Evolutionary conservation across 2,329 filamentous ascomycete genomes (phyloP).

Genomic region (Mollisia scopiformis): DNA sequence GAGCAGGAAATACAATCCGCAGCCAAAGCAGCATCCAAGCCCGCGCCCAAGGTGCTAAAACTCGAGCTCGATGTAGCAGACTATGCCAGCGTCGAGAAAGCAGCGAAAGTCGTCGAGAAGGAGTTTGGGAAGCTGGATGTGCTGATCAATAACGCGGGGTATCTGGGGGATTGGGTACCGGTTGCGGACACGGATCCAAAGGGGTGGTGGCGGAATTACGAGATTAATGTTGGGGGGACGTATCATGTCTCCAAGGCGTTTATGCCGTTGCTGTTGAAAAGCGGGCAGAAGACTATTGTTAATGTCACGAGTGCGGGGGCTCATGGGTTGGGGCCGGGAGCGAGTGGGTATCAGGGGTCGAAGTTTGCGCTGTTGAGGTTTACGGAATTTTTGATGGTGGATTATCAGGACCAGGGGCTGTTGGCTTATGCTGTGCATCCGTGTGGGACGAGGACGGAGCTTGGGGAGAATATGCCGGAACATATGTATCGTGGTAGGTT

Average conservation of each 20-base stretch:
- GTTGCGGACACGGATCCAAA: constrained; percentile 19
- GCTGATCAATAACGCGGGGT: constrained; percentile 31
- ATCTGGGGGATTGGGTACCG: constrained; percentile 14
- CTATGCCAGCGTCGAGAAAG: constrained; percentile 14
- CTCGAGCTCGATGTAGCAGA: constrained; percentile 24
- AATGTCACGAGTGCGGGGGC: constrained; percentile 50
- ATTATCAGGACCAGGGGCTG: constrained; percentile 47
- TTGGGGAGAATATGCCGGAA: constrained; percentile 37
- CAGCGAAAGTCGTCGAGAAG: constrained; percentile 18
- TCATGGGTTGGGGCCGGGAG: constrained; percentile 39
- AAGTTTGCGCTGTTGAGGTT: constrained; percentile 54
- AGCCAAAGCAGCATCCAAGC: constrained; percentile 21
- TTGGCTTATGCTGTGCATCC: constrained; percentile 45
- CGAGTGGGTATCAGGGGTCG: constrained; percentile 48
- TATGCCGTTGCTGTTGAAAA: constrained; percentile 29
- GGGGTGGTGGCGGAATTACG: constrained; percentile 27
- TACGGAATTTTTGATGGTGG: constrained; percentile 50
- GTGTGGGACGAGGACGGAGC: constrained; percentile 43
- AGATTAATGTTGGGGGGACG: constrained; percentile 27
- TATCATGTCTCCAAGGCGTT: constrained; percentile 23
- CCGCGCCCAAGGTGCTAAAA: constrained; percentile 22
- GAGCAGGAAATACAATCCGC: constrained; percentile 24
- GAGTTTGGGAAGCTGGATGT: constrained; percentile 29
- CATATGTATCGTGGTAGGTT: constrained; percentile 29
- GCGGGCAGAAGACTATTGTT: constrained; percentile 46